Percentiles rank a stretch among this genome's conserved stretches.
Conservation (phyloP, 2,329 filamentous ascomycete species). For the Trichophyton verrucosum region DNA sequence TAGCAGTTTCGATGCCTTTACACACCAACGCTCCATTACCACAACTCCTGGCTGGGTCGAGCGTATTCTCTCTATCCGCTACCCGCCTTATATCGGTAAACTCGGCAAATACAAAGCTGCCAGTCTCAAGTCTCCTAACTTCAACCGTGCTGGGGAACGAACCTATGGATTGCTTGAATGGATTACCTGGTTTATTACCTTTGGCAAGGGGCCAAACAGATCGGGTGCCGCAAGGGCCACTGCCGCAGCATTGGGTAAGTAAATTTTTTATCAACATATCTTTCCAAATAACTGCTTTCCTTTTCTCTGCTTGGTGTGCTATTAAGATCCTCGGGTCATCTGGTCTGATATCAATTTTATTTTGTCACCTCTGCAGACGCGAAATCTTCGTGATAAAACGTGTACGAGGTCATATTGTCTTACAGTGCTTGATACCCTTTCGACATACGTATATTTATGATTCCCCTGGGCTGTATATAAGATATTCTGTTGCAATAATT, state of each 20-base stretch:
- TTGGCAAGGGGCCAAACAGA: conserved; percentile 30
- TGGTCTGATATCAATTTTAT: neutral
- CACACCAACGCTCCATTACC: conserved; percentile 47
- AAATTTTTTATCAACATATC: conserved; percentile 8
- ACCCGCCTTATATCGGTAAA: conserved; percentile 50
- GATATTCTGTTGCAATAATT: neutral
- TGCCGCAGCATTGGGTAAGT: conserved; percentile 31
- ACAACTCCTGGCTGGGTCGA: conserved; percentile 51
- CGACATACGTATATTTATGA: neutral
- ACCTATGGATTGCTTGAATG: conserved; percentile 24
- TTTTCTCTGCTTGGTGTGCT: neutral
- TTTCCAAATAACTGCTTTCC: conserved; percentile 1
- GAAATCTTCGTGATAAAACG: neutral
- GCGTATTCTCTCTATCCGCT: conserved; percentile 43
- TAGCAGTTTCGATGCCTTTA: conserved; percentile 52
- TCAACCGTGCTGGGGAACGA: conserved; percentile 45
- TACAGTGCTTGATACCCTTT: neutral
- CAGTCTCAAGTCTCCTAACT: conserved; percentile 44
- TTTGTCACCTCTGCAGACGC: neutral
- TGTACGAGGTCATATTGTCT: neutral
- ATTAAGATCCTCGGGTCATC: neutral
- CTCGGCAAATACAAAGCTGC: conserved; percentile 39
- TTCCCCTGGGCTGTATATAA: neutral
- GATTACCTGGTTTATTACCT: conserved; percentile 28
- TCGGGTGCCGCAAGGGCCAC: conserved; percentile 26